Conservation (phyloP, 2,329 filamentous ascomycete genomes). For the Rutstroemia sp. region DNA sequence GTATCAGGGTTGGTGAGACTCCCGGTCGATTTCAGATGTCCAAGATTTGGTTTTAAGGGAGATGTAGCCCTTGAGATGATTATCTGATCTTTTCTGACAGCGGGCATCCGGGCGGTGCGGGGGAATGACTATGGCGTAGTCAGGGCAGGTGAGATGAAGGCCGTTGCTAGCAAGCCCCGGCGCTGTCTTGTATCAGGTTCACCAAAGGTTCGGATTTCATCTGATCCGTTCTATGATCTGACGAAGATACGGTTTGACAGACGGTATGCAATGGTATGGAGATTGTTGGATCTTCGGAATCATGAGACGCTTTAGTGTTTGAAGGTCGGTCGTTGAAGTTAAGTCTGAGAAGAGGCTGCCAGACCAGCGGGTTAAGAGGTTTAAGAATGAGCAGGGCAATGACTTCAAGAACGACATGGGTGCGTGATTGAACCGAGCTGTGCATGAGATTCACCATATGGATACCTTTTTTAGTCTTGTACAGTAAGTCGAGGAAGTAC, state of each 20-base stretch:
- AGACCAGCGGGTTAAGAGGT: slow-evolving; percentile 5
- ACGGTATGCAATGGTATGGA: background rate
- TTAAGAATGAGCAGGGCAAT: slow-evolving; percentile 9
- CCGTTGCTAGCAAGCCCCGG: background rate
- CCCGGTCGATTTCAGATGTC: slow-evolving; percentile 27
- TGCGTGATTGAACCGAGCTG: background rate
- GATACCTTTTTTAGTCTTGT: too few species aligned
- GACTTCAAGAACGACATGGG: background rate
- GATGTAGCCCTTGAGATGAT: slow-evolving; percentile 39
- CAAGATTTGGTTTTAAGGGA: slow-evolving; percentile 36
- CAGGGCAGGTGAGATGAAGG: background rate
- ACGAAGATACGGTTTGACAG: slow-evolving; percentile 2
- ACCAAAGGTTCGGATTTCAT: background rate
- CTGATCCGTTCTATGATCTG: slow-evolving; percentile 5
- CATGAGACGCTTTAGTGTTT: slow-evolving; percentile 6
- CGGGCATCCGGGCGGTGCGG: slow-evolving; percentile 43
- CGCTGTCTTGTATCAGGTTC: slow-evolving; percentile 2
- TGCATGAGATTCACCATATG: background rate
- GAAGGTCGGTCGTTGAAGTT: slow-evolving; percentile 1
- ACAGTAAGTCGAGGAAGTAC: too few species aligned
- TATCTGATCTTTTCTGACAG: slow-evolving; percentile 45
- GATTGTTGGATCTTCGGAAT: background rate
- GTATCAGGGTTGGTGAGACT: slow-evolving; percentile 31
- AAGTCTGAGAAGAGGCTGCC: background rate
- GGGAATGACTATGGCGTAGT: background rate